phyloP scores from a whole-genome alignment of 2,329 filamentous ascomycete genomes.

The Verticillium nonalfalfae region DNA sequence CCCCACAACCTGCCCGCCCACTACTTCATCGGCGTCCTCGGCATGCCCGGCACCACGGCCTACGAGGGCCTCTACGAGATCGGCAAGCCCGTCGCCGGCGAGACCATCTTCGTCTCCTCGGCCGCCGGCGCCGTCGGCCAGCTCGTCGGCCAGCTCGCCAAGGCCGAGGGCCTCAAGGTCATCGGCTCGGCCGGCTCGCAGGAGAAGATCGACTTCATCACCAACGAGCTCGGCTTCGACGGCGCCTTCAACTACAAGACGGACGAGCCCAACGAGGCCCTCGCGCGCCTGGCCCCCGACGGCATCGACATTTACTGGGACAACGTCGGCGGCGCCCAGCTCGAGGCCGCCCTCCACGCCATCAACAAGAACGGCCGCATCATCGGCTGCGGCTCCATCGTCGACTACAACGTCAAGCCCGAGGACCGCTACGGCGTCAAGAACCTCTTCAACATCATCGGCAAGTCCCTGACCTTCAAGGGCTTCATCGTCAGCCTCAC shows the following conservation, averaged over 20 bases:
- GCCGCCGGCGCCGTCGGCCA: constrained; percentile 79
- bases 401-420: constrained; percentile 60
- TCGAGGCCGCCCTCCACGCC: constrained; percentile 35
- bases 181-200: constrained; percentile 76
- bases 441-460: constrained; percentile 59
- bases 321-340: constrained; percentile 46
- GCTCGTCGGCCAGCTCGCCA: constrained; percentile 76
- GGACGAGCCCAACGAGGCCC: constrained; percentile 61
- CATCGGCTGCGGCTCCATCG: constrained; percentile 58
- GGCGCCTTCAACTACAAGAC: constrained; percentile 84
- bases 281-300: constrained; percentile 64
- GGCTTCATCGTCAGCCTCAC: constrained; percentile 77
- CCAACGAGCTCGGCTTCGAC: constrained; percentile 44
- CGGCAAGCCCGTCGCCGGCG: constrained; percentile 55
- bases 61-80: constrained; percentile 64
- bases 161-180: constrained; percentile 71
- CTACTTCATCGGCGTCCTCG: constrained; percentile 66
- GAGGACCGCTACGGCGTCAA: constrained; percentile 57
- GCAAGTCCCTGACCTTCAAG: constrained; percentile 62
- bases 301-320: constrained; percentile 66
- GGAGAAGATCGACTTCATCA: constrained; percentile 67
- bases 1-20: constrained; percentile 59
- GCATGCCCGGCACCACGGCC: constrained; percentile 57
- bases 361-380: constrained; percentile 62
- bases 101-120: constrained; percentile 76